Percentiles rank a stretch among this genome's conserved stretches.
Evolutionary conservation across 2,329 filamentous ascomycete genomes (phyloP).

Genomic region (Exophiala bonariae): DNA sequence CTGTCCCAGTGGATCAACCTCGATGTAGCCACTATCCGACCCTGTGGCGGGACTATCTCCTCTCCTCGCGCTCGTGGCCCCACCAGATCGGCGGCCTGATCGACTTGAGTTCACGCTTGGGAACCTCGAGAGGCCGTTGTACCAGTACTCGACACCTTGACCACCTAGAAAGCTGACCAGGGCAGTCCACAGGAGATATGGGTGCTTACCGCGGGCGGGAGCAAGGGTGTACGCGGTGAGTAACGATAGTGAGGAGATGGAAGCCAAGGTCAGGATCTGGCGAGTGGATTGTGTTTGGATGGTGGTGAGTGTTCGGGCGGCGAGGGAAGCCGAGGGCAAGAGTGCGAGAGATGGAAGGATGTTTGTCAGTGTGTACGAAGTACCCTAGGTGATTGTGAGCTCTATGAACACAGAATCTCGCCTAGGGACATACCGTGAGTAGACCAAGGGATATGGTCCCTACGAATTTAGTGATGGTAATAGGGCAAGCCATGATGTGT

Average conservation of each 20-base stretch:
- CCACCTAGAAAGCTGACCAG: constrained; percentile 54
- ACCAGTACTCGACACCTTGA: constrained; percentile 66
- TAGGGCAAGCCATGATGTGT: constrained; percentile 49
- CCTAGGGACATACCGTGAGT: constrained; percentile 67
- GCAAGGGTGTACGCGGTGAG: constrained; percentile 77
- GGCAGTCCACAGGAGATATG: constrained; percentile 85
- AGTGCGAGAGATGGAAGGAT: constrained; percentile 78
- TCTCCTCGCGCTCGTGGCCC: constrained; percentile 1
- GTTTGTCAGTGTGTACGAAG: constrained; percentile 80
- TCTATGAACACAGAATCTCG: not conserved
- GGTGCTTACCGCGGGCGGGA: constrained; percentile 73
- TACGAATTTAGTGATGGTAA: constrained; percentile 86
- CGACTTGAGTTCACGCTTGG: constrained; percentile 37
- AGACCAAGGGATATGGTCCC: constrained; percentile 87
- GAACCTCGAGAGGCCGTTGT: constrained; percentile 65
- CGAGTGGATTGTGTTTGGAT: constrained; percentile 63
- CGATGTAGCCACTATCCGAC: constrained; percentile 26
- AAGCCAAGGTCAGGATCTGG: constrained; percentile 67
- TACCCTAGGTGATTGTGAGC: constrained; percentile 59
- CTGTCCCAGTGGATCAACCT: constrained; percentile 19
- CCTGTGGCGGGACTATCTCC: constrained; percentile 14
- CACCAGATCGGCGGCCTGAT: constrained; percentile 3
- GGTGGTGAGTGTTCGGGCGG: constrained; percentile 68
- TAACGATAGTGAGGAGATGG: constrained; percentile 70
- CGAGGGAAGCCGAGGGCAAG: constrained; percentile 72